Conservation (phyloP, 2,329 filamentous ascomycete species). For the Aureobasidium sp. region DNA sequence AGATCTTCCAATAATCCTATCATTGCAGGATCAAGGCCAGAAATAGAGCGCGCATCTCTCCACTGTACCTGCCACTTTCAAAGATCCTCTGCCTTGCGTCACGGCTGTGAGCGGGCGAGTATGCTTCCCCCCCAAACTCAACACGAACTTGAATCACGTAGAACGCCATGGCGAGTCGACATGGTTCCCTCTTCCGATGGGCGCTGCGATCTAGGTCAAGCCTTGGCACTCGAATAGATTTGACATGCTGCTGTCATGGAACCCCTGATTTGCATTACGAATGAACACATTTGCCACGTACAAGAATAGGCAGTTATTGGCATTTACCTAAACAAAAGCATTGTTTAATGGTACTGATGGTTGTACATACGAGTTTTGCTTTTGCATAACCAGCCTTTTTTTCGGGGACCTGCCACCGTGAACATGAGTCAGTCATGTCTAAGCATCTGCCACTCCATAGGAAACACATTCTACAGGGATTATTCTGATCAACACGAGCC, state of each 20-base stretch:
- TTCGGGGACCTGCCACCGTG: background rate
- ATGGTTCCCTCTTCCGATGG: background rate
- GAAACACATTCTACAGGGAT: background rate
- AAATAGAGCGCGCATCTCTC: background rate
- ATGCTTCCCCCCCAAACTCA: background rate
- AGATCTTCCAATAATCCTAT: background rate
- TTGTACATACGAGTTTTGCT: background rate
- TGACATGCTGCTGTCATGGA: background rate
- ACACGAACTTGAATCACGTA: background rate
- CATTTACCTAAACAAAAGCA: no score
- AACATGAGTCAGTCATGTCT: background rate
- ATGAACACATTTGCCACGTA: background rate
- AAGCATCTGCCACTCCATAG: background rate
- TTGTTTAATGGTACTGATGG: no score
- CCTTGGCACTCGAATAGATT: background rate
- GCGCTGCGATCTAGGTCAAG: background rate
- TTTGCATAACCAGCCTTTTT: background rate
- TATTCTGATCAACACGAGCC: background rate
- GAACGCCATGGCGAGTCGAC: background rate
- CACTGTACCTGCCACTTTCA: background rate
- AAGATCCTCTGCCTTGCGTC: background rate
- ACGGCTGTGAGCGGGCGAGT: constrained; percentile 6
- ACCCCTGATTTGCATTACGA: constrained; percentile 3
- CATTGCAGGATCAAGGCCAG: background rate
- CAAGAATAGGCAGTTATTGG: background rate